These are phyloP conservation scores for Boeremia exigua DNA, from an alignment of 2,329 filamentous ascomycete species.

Conservation along the genomic window DNA sequence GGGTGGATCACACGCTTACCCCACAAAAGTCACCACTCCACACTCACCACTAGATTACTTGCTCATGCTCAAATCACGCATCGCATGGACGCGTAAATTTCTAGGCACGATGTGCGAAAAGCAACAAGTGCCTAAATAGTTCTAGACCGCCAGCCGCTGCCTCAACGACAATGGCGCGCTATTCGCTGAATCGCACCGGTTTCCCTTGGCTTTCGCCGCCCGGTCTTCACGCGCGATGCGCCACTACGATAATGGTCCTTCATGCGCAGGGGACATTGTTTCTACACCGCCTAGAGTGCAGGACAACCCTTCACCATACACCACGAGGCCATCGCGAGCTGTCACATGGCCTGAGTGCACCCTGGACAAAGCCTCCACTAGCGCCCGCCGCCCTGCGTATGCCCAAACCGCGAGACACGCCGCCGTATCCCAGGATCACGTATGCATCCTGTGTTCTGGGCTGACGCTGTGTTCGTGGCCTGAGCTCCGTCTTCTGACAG, in stretches of 20 bases:
- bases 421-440: constrained; percentile 7
- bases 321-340: constrained; percentile 7
- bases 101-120: constrained; percentile 7
- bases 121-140: background rate
- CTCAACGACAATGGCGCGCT: background rate
- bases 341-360: constrained; percentile 19
- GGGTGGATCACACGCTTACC: constrained; percentile 2
- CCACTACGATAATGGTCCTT: constrained; percentile 15
- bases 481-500: constrained; percentile 4
- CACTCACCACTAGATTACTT: constrained; percentile 4
- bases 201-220: constrained; percentile 16
- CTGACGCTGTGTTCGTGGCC: constrained; percentile 9
- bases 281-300: constrained; percentile 14
- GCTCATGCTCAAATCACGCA: background rate
- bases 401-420: constrained; percentile 9
- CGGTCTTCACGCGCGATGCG: constrained; percentile 16
- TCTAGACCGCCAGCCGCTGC: constrained; percentile 7
- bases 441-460: constrained; percentile 13
- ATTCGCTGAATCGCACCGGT: constrained; percentile 11
- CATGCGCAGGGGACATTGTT: constrained; percentile 3
- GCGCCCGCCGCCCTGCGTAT: constrained; percentile 17
- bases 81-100: constrained; percentile 1
- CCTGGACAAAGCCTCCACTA: constrained; percentile 14
- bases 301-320: background rate
- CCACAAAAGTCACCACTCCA: constrained; percentile 3